Evolutionary conservation across 139 green algal genomes (phyloP), one percentile per base, ranked within the genome.

Genomic region (Auxenochlorella protothecoides): DNA sequence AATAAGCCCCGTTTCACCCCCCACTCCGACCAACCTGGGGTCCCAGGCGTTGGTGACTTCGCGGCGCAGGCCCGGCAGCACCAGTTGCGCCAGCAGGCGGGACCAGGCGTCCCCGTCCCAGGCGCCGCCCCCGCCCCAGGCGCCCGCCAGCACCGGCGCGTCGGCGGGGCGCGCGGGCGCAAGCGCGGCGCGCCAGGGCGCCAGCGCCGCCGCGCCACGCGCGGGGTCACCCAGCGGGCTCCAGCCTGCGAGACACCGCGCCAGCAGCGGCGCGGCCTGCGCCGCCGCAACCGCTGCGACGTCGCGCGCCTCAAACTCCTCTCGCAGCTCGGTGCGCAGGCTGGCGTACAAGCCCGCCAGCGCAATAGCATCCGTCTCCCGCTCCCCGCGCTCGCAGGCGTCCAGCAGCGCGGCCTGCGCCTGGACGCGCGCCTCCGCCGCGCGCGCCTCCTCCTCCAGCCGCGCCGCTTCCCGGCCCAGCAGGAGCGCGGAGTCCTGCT

Each of bases 291-390:
- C 71, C 3, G 82, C 82, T 7, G 80, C 68, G 8, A 97, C 65
- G 72, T 89, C 87, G 79, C 94, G 97, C 82, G 96, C 78, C 13
- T 84, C 74, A 71, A 92, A 97, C 80, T 97, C 89, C 75, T 92
- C 88, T 2, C 76, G 68, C 74, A 84, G 91, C 9, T 56, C 9
- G 11, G 66, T 57, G 61, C 74, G 65, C 65, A 94, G 76, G 15
- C 13, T 53, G 44, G 14, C 55, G 74, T 89, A 92, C 11, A 72
- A n/a, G 11, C 54, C 73, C 72, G 77, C 76, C 57, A 90, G 68
- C 60, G 64, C 53, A 7, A 77, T 66, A 12, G 63, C 59, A 7
- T 57, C 54, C 54, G 78, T 10, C 66, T 78, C 70, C 2, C 10
- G 13, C 66, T 66, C 63, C 66, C 77, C 14, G 6, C 60, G 59